Base-by-base conservation (phyloP, 2,329 filamentous ascomycete genomes). In the Cladosporium sp. region DNA sequence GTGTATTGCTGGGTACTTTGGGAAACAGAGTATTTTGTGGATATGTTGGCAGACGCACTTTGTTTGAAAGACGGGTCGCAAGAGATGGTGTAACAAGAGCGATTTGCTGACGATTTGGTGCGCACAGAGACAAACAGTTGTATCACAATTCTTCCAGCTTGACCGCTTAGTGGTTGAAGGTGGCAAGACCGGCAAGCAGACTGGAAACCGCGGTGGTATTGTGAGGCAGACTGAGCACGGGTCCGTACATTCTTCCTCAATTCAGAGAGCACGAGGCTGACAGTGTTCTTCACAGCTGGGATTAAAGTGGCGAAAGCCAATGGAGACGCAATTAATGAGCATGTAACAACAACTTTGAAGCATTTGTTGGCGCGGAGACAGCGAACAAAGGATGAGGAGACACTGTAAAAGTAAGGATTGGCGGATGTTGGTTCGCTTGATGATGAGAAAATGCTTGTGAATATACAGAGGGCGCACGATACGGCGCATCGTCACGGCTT, bases 61-160 rank as follows among this genome's bases (percentile, higher is more conserved):
- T 12, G 8, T 47, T 26, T n/a, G 15, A 8, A 12, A 59, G 38
- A 47, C 2, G 1, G n/a, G 15, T 24, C 7, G 49, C 30, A 26
- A 30, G 24, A 41, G 44, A 28, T 47, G 24, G 24, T 10, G 18
- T 15, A 24, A 59, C 24, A 47, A 24, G 24, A 24, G 41, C 24
- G 30, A 44, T 14, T 41, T 55, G 74, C 80, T 86, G 68, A 85
- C 76, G 34, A 24, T 36, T 14, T 61, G 11, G 51, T n/a, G 15
- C 36, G 34, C 67, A 73, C 82, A 98, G 95, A 90, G 95, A 77
- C 95, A 98, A 90, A 96, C 94, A 12, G 86, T 95, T 60, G 88
- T 99, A 75, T 96, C 93, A 77, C 92, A 96, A 77, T 98, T 98
- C 81, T 98, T 92, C 82, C 91, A 97, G 80, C 80, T 96, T 69